Evolutionary conservation across 495 filamentous ascomycete species (phyloP), one percentile per base, ranked within the genome.

Genomic region (Penicillium macrosclerotiorum): DNA sequence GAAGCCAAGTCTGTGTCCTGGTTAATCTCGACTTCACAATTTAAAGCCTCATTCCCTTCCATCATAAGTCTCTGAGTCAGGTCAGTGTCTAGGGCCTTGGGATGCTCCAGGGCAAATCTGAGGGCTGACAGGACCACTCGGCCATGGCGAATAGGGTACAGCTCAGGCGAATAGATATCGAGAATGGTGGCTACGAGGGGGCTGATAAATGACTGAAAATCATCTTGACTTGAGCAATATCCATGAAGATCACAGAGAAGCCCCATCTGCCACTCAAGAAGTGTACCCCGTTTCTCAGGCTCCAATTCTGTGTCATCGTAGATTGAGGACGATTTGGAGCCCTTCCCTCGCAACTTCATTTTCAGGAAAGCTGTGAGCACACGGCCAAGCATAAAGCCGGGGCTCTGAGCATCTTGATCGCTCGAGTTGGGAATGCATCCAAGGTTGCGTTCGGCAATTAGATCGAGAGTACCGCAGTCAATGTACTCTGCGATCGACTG

Each of bases 211-310:
- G 44, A 51, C 11, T 58, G 63, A n/a, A 70, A 72, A 20, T 49
- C 40, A 19, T 69, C 60, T 25, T 67, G 64, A 12, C 46, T 62
- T 8, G 52, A 42, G 18, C 57, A 53, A 17, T 59, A 53, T 5
- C 42, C 22, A 17, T 66, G 59, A 19, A 69, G 45, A 26, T 72
- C 68, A 17, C 57, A 40, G 31, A 76, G 41, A 7, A 74, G 46
- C 9, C 54, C 38, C 39, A 85, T 55, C 50, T 84, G 79, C 68
- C 73, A 79, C 55, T 84, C 80, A 11, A 86, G 63, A 22, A 84
- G 42, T 13, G 74, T 44, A 8, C 73, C 77, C 50, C 76, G 57
- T 40, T 69, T 56, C 17, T 59, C 49, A 12, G 48, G 12, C 3
- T 50, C 29, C 17, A 81, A 55, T 1, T 52, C 44, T 4, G 61